Base-by-base conservation (phyloP, 495 filamentous ascomycete genomes). In the Achaetomiella virescens region DNA sequence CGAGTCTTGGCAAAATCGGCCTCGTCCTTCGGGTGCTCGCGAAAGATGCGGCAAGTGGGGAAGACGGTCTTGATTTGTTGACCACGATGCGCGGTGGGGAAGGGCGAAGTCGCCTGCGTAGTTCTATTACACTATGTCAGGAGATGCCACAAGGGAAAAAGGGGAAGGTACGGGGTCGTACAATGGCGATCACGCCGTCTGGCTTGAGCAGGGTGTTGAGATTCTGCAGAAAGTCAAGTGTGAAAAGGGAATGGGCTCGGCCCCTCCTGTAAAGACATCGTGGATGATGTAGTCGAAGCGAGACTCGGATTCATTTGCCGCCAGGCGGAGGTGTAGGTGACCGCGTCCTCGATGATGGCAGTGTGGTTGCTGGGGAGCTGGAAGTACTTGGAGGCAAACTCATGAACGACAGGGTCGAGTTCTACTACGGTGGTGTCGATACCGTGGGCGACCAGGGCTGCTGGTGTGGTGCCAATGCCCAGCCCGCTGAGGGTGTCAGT, bases 181-280 rank as follows among this genome's bases (percentile, higher is more conserved):
- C 90, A 60, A 98, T 93, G 20, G 92, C 93, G 57, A 97, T 86
- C 35, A 90, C 87, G 41, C 93, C 93, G 52, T 88, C 78, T 1
- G 84, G 78, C 52, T 81, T 87, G 35, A 98, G 79, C 15, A 96
- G 78, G 2, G 77, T 67, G 48, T 79, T 66, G 17, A 98, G 72
- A 25, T 82, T 80, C 31, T 73, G 62, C 12, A 98, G 69, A 62
- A 98, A 95, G 60, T 93, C 87, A 2, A 82, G 59, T 0, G 93
- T 97, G 71, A 98, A 97, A 2, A 98, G 79, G 84, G 75, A 15
- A 90, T 79, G 2, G 93, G 93, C 65, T 97, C 93, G 2, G 90
- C 90, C 52, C 92, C 93, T 15, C 93, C 93, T 0, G 93, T 98
- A 73, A 98, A 98, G n/a, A 98, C 93, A 62, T 98, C 93, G 62